Evolutionary conservation across 805 yeast species (phyloP).

Genomic region (Teunomyces funiuensis): DNA sequence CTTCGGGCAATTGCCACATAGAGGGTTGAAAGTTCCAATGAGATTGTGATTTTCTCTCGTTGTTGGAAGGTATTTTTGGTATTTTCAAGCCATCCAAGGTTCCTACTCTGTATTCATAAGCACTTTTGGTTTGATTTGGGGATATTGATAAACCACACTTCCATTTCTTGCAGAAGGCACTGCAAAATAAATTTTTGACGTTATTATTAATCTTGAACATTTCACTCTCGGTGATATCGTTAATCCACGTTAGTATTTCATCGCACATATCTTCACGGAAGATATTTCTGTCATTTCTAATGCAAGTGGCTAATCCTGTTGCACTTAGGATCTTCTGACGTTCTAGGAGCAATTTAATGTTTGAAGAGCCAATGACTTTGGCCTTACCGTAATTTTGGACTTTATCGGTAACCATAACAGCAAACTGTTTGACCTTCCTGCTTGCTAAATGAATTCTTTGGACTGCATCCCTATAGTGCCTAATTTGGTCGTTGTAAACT

Average conservation of each 20-base stretch:
- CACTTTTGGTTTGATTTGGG: neutral
- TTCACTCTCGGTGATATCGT: constrained; percentile 55
- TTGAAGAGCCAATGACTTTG: constrained; percentile 57
- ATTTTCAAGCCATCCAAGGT: constrained; percentile 36
- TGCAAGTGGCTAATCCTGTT: constrained; percentile 66
- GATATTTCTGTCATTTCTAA: constrained; percentile 64
- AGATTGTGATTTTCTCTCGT: constrained; percentile 10
- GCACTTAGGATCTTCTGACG: constrained; percentile 57
- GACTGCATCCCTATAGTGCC: constrained; percentile 73
- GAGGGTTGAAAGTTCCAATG: constrained; percentile 43
- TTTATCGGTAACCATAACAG: constrained; percentile 66
- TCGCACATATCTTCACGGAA: constrained; percentile 81
- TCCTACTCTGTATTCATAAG: constrained; percentile 27
- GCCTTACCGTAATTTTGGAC: constrained; percentile 70
- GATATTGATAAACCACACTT: constrained; percentile 41
- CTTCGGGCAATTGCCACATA: constrained; percentile 48
- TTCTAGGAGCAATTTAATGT: constrained; percentile 48
- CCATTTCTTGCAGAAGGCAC: constrained; percentile 65
- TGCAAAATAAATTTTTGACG: constrained; percentile 52
- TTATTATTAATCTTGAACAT: constrained; percentile 48
- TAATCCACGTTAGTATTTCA: constrained; percentile 67
- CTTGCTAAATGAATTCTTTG: constrained; percentile 65
- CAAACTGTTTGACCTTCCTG: constrained; percentile 60
- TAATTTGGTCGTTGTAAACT: constrained; percentile 76
- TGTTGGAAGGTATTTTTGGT: constrained; percentile 33